Evolutionary conservation across 2,329 filamentous ascomycete species (phyloP).

Genomic region (Cordyceps militaris): DNA sequence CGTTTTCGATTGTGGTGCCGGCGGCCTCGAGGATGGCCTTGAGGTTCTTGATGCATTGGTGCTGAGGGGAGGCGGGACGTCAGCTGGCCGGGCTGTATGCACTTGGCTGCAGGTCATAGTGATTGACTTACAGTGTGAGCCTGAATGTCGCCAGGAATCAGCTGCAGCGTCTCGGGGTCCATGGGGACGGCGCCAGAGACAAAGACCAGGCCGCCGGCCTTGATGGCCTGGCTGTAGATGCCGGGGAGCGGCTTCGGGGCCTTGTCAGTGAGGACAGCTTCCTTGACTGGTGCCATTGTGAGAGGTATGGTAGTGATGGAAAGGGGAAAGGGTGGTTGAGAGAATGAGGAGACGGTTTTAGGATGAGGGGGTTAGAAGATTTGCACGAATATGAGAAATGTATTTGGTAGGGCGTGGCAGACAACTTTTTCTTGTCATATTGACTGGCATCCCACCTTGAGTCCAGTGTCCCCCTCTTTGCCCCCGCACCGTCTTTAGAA

Average conservation of each 20-base stretch:
- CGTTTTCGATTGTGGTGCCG: conserved; percentile 55
- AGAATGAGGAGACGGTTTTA: background rate
- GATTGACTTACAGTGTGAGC: conserved; percentile 50
- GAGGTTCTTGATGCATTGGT: conserved; percentile 65
- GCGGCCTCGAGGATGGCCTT: conserved; percentile 62
- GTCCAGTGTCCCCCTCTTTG: background rate
- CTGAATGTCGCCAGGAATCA: conserved; percentile 57
- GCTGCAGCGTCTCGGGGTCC: conserved; percentile 48
- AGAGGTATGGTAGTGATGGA: background rate
- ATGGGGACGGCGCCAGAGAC: conserved; percentile 66
- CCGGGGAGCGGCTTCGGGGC: conserved; percentile 33
- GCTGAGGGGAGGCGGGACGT: conserved; percentile 22
- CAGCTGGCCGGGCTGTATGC: background rate
- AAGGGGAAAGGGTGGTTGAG: background rate
- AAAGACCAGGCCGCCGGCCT: conserved; percentile 61
- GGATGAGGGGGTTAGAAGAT: background rate
- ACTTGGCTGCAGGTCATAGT: background rate
- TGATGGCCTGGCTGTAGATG: conserved; percentile 51
- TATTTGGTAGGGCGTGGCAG: background rate
- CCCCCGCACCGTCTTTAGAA: background rate
- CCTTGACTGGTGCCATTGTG: conserved; percentile 27
- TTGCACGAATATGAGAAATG: background rate
- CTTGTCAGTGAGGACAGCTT: conserved; percentile 32
- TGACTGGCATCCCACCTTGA: background rate
- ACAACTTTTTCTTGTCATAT: background rate